A percentile compares a stretch with the other conserved stretches of the same genome.
Conservation (phyloP, 495 filamentous ascomycete genomes). For the Hypoxylon crocopeplum region DNA sequence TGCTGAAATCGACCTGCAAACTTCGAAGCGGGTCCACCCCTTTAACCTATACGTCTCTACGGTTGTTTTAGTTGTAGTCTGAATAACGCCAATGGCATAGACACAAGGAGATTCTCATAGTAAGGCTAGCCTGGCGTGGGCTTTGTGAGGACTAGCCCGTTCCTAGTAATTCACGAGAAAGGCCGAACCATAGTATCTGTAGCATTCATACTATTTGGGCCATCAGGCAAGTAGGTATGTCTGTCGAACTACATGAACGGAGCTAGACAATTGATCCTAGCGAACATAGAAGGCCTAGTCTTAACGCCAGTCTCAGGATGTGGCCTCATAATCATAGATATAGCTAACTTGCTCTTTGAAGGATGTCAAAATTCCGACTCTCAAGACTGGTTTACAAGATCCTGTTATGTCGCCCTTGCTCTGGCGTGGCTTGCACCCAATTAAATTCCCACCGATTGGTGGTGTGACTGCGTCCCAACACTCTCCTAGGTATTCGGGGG, state of each 20-base stretch:
- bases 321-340: too few relatives aligned
- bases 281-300: constrained; percentile 1
- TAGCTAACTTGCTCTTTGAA: too few relatives aligned
- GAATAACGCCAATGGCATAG: too few relatives aligned
- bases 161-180: neutral
- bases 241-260: neutral
- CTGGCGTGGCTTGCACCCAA: too few relatives aligned
- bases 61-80: too few relatives aligned
- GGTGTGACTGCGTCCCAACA: neutral
- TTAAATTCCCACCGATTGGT: neutral
- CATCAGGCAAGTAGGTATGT: neutral
- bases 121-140: too few relatives aligned
- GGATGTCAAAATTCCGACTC: constrained; percentile 11
- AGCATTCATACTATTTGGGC: neutral
- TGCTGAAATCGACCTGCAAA: constrained; percentile 3
- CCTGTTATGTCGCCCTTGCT: neutral
- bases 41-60: too few relatives aligned
- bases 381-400: constrained; percentile 18
- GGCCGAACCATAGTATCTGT: neutral
- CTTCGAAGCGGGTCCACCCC: too few relatives aligned
- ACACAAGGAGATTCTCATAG: too few relatives aligned
- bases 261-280: neutral
- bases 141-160: too few relatives aligned
- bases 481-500: neutral
- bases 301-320: too few relatives aligned